Conservation (phyloP, 331 rosid genomes). For the Arachis monticola region DNA sequence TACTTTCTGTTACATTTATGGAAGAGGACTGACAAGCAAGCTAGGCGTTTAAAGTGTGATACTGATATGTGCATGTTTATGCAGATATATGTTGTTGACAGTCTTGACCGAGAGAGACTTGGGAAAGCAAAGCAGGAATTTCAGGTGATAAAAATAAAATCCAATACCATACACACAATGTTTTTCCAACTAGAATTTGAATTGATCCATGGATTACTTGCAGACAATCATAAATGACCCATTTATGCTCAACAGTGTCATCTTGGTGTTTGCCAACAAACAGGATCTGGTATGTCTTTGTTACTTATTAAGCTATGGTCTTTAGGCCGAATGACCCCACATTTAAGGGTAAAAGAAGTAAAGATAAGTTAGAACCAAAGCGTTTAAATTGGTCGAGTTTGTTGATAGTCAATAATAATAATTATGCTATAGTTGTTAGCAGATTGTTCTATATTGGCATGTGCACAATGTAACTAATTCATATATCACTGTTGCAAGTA, state of each 20-base stretch:
- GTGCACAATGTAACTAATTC: constrained; percentile 4
- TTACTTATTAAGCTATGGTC: constrained; percentile 19
- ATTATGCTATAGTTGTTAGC: constrained; percentile 11
- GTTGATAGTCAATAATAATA: background rate
- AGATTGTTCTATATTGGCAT: constrained; percentile 1
- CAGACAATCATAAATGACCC: constrained; percentile 98
- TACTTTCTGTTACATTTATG: constrained; percentile 11
- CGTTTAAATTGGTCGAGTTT: constrained; percentile 23
- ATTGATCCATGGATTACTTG: constrained; percentile 46
- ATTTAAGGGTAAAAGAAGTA: constrained; percentile 14
- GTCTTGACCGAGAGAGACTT: constrained; percentile 92
- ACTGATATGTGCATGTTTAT: constrained; percentile 30
- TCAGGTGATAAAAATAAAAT: constrained; percentile 62
- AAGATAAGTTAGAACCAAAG: constrained; percentile 19
- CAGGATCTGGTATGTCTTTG: constrained; percentile 88
- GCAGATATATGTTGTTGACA: constrained; percentile 95
- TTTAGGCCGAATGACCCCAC: constrained; percentile 20
- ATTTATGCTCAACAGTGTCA: constrained; percentile 96
- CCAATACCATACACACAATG: background rate
- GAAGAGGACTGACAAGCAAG: background rate
- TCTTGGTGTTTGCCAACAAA: constrained; percentile 96
- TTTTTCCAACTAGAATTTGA: constrained; percentile 35
- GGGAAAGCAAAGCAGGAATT: constrained; percentile 90
- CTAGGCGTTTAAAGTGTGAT: background rate
- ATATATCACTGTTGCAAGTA: background rate